Base-by-base conservation (phyloP, 768 basidiomycete species). In the Boletus subparvulus region DNA sequence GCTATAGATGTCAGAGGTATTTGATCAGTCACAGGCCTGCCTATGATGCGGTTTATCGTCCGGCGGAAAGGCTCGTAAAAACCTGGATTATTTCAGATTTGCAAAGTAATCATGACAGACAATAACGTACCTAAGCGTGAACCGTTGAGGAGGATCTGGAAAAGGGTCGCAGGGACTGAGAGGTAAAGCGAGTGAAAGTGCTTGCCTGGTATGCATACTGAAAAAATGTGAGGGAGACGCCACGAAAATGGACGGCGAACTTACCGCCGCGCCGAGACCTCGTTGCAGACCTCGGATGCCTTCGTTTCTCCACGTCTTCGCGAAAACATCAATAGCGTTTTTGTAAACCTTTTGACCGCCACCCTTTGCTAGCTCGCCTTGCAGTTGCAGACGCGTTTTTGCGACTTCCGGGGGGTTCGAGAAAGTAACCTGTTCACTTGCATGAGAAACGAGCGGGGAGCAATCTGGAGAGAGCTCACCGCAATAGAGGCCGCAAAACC, bases 361-460 rank as follows among this genome's bases (percentile, higher is more conserved):
- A 8, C 74, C 80, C 67, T 88, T 93, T 35, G 90, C 85, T 12
- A 99, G 83, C 72, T 98, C 97, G 26, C 96, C 97, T 68, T 98
- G 94, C 26, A 99, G 82, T 71, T 99, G 97, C 49, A 99, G 75
- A 53, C 96, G 88, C 41, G 97, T 98, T 75, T 98, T 98, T 44
- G 91, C 90, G 21, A 73, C 68, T 63, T 88, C 88, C 6, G 86
- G 86, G 13, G 87, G 85, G 61, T 91, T 91, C 6, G 88, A 90
- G 52, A 91, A 74, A 9, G 90, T 90, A 47, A 92, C 88, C 90
- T 92, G 63, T n/a, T 10, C 36, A 1, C 13, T 21, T 19, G 33
- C 30, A 46, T 58, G 56, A 61, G 60, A 43, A 56, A 26, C 45
- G 45, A 21, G 36, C 19, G 54, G 52, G 52, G 55, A 30, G n/a